Conservation (phyloP, 306 rosid genomes). For the Prunus mume region DNA sequence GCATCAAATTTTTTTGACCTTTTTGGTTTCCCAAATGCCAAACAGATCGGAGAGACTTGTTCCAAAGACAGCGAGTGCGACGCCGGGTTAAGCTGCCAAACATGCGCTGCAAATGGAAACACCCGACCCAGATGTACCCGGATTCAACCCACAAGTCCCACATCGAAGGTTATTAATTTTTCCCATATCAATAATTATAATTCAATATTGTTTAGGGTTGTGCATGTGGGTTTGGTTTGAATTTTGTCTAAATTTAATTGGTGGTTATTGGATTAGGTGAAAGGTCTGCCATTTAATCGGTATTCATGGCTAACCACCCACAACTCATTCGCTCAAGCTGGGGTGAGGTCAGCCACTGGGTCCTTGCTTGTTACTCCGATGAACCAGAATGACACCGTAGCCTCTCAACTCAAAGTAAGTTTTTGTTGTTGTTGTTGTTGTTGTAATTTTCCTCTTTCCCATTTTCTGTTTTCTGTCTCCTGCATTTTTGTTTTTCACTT, state of each 20-base stretch:
- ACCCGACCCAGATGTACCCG: slow-evolving; percentile 87
- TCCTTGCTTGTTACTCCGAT: slow-evolving; percentile 49
- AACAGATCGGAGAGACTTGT: slow-evolving; percentile 95
- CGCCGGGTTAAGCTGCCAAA: slow-evolving; percentile 58
- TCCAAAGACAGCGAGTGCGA: slow-evolving; percentile 59
- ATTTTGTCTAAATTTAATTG: background rate
- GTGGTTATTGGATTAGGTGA: slow-evolving; percentile 39
- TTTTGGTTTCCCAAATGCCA: slow-evolving; percentile 10
- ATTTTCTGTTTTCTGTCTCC: background rate
- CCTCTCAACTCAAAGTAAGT: slow-evolving; percentile 70
- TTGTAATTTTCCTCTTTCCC: too few relatives aligned
- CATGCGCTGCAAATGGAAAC: slow-evolving; percentile 80
- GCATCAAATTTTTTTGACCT: background rate
- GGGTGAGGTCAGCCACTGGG: slow-evolving; percentile 65
- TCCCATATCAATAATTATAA: background rate
- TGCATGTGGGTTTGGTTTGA: background rate
- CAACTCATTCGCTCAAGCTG: slow-evolving; percentile 70
- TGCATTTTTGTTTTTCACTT: background rate
- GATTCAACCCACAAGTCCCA: slow-evolving; percentile 55
- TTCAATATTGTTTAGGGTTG: background rate
- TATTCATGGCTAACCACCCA: slow-evolving; percentile 97
- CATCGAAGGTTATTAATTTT: slow-evolving; percentile 47
- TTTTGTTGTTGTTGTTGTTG: background rate
- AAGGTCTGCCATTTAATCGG: slow-evolving; percentile 66
- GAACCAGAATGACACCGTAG: slow-evolving; percentile 79